A percentile compares a stretch with the other conserved stretches of the same genome.
Evolutionary conservation across 805 yeast species (phyloP).

Genomic region (Lachancea sp.): DNA sequence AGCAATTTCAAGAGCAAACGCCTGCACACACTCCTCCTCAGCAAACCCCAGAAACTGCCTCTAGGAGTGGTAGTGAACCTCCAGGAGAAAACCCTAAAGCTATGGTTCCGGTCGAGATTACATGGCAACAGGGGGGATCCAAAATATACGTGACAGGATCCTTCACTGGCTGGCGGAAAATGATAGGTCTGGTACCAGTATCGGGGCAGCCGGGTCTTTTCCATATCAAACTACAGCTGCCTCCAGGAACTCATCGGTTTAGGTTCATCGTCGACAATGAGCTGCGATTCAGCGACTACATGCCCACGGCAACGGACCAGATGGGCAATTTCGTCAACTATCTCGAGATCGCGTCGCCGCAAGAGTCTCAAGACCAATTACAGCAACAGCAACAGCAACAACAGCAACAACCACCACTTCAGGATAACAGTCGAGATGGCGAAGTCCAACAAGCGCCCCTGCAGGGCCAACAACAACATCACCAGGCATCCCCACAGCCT

Average conservation of each 20-base stretch:
- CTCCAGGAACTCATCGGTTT: conserved; percentile 88
- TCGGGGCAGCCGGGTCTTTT: conserved; percentile 36
- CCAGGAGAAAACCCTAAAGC: background rate
- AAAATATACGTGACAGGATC: conserved; percentile 96
- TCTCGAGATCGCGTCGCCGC: conserved; percentile 53
- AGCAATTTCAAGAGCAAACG: too few relatives aligned
- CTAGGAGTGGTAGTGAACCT: background rate
- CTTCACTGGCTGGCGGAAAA: conserved; percentile 96
- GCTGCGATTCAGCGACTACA: conserved; percentile 74
- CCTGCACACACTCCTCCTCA: too few relatives aligned
- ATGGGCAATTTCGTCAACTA: conserved; percentile 94
- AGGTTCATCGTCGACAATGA: conserved; percentile 93
- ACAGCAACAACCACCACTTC: background rate
- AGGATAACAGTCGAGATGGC: background rate
- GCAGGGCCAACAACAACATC: conserved; percentile 8
- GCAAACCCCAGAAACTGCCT: too few relatives aligned
- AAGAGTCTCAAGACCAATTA: conserved; percentile 23
- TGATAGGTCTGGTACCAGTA: conserved; percentile 70
- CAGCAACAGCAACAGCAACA: conserved; percentile 17
- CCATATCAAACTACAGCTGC: conserved; percentile 66
- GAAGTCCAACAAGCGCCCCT: background rate
- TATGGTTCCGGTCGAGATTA: conserved; percentile 57
- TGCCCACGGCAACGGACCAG: conserved; percentile 96
- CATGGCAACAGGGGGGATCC: conserved; percentile 95
- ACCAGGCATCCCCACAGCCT: conserved; percentile 2